Evolutionary conservation across 2,329 filamentous ascomycete species (phyloP).

Genomic region (Exophiala viscosa): DNA sequence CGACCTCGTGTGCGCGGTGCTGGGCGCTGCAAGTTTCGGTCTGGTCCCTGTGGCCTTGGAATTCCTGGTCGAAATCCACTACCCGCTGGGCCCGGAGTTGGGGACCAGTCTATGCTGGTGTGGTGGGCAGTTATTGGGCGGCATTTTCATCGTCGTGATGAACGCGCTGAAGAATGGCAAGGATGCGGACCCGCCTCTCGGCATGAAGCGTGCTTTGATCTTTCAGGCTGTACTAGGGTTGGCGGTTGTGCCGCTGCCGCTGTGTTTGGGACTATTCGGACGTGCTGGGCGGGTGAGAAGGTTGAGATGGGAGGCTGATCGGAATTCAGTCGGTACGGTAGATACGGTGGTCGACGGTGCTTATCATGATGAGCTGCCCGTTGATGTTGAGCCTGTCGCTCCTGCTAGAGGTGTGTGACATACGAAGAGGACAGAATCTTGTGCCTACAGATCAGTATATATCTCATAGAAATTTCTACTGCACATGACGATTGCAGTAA

Average conservation of each 20-base stretch:
- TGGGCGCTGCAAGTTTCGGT: conserved; percentile 76
- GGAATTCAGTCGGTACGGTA: conserved; percentile 15
- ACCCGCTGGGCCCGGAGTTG: conserved; percentile 82
- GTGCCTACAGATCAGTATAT: background rate
- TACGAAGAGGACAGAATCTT: too few species aligned
- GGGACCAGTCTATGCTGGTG: conserved; percentile 81
- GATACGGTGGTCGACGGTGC: conserved; percentile 7
- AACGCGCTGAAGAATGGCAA: conserved; percentile 61
- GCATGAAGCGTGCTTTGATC: conserved; percentile 72
- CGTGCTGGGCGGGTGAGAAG: conserved; percentile 35
- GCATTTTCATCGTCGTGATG: conserved; percentile 76
- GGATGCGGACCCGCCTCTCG: conserved; percentile 56
- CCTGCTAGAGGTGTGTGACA: background rate
- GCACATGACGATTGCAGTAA: background rate
- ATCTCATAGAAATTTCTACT: background rate
- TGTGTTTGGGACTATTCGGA: conserved; percentile 69
- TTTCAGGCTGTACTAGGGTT: conserved; percentile 72
- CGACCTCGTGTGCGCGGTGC: conserved; percentile 68
- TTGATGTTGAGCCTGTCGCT: background rate
- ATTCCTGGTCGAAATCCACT: conserved; percentile 79
- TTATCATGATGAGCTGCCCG: background rate
- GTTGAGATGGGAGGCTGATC: conserved; percentile 41
- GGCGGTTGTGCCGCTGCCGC: conserved; percentile 61
- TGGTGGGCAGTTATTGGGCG: conserved; percentile 80
- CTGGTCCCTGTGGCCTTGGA: conserved; percentile 83